Evolutionary conservation across 2,329 filamentous ascomycete genomes (phyloP).

Genomic region (Pestalotiopsis sp.): DNA sequence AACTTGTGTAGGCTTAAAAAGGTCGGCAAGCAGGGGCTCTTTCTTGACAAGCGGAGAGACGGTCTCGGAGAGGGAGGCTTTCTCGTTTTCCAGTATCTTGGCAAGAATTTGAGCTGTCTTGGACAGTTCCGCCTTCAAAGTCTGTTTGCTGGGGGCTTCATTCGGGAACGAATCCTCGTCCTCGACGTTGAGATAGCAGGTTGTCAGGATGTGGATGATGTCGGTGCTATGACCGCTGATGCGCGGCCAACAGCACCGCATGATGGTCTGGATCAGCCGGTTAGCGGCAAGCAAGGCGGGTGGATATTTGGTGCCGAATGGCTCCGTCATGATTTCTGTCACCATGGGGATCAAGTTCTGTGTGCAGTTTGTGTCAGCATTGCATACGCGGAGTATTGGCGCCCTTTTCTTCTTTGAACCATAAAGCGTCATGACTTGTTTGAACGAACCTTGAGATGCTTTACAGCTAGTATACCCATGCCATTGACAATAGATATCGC

Average conservation of each 20-base stretch:
- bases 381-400: not conserved
- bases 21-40: slow-evolving; percentile 35
- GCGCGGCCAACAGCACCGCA: slow-evolving; percentile 72
- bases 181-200: slow-evolving; percentile 65
- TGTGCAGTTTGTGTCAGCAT: slow-evolving; percentile 32
- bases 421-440: not conserved
- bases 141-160: slow-evolving; percentile 15
- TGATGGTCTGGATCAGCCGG: slow-evolving; percentile 56
- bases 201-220: slow-evolving; percentile 62
- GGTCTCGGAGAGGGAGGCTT: slow-evolving; percentile 30
- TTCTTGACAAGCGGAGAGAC: slow-evolving; percentile 37
- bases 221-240: slow-evolving; percentile 65
- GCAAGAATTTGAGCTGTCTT: slow-evolving; percentile 37
- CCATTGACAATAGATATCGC: slow-evolving; percentile 52
- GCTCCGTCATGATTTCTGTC: slow-evolving; percentile 66
- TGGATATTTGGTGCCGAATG: slow-evolving; percentile 63
- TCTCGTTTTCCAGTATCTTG: slow-evolving; percentile 33
- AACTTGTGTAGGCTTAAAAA: slow-evolving; percentile 30
- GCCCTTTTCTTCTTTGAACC: not conserved
- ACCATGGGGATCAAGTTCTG: slow-evolving; percentile 71
- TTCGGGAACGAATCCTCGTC: slow-evolving; percentile 32
- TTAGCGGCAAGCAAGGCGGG: slow-evolving; percentile 56
- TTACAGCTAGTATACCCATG: slow-evolving; percentile 65
- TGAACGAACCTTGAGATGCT: slow-evolving; percentile 65
- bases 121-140: slow-evolving; percentile 37